phyloP scores from a whole-genome alignment of 2,329 filamentous ascomycete genomes.

The Tolypocladium capitatum region DNA sequence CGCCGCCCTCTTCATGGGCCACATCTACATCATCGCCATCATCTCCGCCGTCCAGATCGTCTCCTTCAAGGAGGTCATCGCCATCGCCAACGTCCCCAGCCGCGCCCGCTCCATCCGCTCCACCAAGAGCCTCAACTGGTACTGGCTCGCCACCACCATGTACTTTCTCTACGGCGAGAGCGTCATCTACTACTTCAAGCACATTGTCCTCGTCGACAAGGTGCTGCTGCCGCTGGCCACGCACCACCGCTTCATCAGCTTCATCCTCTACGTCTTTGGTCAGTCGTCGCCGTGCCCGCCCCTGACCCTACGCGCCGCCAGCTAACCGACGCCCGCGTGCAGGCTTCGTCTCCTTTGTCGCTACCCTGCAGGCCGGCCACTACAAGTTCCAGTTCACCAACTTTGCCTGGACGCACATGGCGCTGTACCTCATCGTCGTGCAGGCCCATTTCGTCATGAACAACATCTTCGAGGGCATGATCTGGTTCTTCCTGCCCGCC shows the following conservation, averaged over 20 bases:
- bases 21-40: conserved; percentile 92
- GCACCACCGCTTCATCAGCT: conserved; percentile 97
- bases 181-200: conserved; percentile 99
- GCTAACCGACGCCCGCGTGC: conserved; percentile 6
- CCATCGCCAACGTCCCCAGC: conserved; percentile 89
- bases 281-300: conserved; percentile 19
- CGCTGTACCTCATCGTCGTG: conserved; percentile 91
- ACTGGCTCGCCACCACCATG: conserved; percentile 97
- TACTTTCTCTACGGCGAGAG: conserved; percentile 98
- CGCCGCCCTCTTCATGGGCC: conserved; percentile 80
- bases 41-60: conserved; percentile 91
- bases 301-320: neutral
- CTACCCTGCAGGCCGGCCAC: conserved; percentile 84
- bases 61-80: conserved; percentile 98
- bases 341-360: conserved; percentile 98
- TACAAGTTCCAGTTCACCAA: conserved; percentile 99
- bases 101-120: conserved; percentile 81
- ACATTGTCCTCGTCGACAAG: conserved; percentile 89
- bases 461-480: conserved; percentile 98
- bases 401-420: conserved; percentile 99
- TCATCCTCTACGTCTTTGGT: conserved; percentile 96
- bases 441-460: conserved; percentile 99
- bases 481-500: conserved; percentile 97
- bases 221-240: conserved; percentile 87
- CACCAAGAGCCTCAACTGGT: conserved; percentile 97